Evolutionary conservation across 2,329 filamentous ascomycete species (phyloP).

Genomic region (Neofusicoccum kwambonambiense): DNA sequence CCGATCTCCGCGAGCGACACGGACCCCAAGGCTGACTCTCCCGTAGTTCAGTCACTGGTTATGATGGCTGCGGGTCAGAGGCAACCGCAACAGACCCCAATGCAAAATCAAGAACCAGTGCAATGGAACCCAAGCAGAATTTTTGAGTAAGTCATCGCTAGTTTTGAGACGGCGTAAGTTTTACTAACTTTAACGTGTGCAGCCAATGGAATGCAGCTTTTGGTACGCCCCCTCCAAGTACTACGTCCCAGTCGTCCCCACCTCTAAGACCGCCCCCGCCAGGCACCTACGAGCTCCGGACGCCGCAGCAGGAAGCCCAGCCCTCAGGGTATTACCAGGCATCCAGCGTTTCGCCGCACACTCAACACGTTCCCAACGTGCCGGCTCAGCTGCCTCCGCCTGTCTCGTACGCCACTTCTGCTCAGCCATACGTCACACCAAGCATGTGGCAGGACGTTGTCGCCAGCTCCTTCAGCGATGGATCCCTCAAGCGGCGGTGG

Average conservation of each 20-base stretch:
- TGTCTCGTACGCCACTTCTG: constrained; percentile 31
- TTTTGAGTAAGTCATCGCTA: constrained; percentile 70
- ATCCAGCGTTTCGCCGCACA: constrained; percentile 35
- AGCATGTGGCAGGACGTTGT: constrained; percentile 54
- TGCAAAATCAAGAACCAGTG: constrained; percentile 61
- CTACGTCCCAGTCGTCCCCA: constrained; percentile 44
- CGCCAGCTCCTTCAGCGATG: constrained; percentile 40
- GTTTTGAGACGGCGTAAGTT: constrained; percentile 16
- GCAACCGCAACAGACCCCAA: constrained; percentile 48
- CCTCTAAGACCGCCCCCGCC: constrained; percentile 43
- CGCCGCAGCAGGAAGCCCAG: constrained; percentile 34
- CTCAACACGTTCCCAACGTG: constrained; percentile 29
- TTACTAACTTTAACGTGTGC: constrained; percentile 23
- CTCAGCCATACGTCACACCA: constrained; percentile 45
- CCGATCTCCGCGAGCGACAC: constrained; percentile 71
- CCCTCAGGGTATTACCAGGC: constrained; percentile 34
- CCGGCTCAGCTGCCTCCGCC: constrained; percentile 33
- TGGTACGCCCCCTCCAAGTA: constrained; percentile 61
- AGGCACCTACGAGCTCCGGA: constrained; percentile 40
- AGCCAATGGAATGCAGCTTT: constrained; percentile 97
- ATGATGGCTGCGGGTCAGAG: constrained; percentile 64
- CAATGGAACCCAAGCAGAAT: constrained; percentile 84
- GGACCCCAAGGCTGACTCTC: constrained; percentile 76
- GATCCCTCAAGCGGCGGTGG: constrained; percentile 45
- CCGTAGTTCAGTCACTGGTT: constrained; percentile 67